Base-by-base conservation (phyloP, 148 eudicot species). In the Chenopodium suecicum region DNA sequence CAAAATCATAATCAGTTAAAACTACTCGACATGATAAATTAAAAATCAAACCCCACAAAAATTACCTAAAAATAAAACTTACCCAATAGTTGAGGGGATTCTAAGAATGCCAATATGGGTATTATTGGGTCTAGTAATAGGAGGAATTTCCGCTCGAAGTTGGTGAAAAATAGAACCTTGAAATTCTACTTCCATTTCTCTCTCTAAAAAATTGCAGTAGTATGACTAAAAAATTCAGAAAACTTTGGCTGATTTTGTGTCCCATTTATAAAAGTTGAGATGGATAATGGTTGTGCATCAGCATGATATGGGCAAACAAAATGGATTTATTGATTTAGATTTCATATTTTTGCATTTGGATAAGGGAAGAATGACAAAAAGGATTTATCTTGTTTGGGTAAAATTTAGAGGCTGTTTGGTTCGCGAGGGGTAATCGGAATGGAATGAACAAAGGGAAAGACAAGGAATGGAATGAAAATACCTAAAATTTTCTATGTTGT, bases 61-160 rank as follows among this genome's bases (percentile, higher is more conserved):
- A 13, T 0, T 69, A 50, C 54, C 54, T 9, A 50, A 2, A 50
- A 50, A 10, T 10, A 32, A 4, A 46, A 31, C 27, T 44, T 74
- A 85, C 87, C 87, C 79, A 69, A 81, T 78, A 81, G 87, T 11
- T 27, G 84, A 78, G 54, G 86, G 78, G 5, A 74, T 48, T 29
- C 75, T 84, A 54, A 81, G 46, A 22, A 25, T 37, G 27, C 74
- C 64, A 56, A 77, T 17, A 64, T 73, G 78, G 75, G 76, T 37
- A 73, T 58, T 74, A 34, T 64, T 78, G 22, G 63, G 62, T 74
- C 79, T 81, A 65, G 58, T 29, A 12, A 67, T 12, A 58, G 4
- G 76, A 58, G 82, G 82, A 27, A 78, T 44, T 46, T 81, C 78
- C 6, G 79, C n/a, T 67, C 82, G 80, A 81, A 85, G 77, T 66